Evolutionary conservation across 176 grass and related monocot species (phyloP), one percentile per base, ranked within the genome.

Genomic region (Oryza glaberrima): DNA sequence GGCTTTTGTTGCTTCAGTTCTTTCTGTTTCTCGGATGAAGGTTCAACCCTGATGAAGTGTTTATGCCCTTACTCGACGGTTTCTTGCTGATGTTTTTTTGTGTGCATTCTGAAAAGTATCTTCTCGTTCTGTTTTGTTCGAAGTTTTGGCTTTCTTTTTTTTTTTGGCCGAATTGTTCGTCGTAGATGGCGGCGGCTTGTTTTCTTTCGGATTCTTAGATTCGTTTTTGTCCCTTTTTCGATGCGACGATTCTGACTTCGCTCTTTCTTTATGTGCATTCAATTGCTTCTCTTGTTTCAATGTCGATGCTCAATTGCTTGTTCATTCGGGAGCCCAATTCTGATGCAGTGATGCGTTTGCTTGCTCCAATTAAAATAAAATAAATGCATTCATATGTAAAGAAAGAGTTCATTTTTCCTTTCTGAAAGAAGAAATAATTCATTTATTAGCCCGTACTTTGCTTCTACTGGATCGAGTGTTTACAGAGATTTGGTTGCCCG

Each of bases 381-480:
- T 16, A 15, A 56, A 25, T 48, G n/a, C 41, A 35, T n/a, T 48
- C 6, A 11, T 69, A 11, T 7, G 12, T 14, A 47, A 72, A 72
- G 0, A 46, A 72, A 26, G 11, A 47, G 14, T 47, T 22, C 20
- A 11, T 72, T 22, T 68, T 74, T 49, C 45, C 6, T 65, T 6
- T 34, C 76, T 36, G 28, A 26, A 23, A 51, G 20, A 20, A 56
- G 76, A 84, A 54, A 11, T 11, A 78, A 23, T 74, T 61, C 64
- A 6, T 20, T 41, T 75, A 3, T 20, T 49, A 61, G 34, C 10
- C 15, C 14, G 11, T 40, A 13, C 67, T 77, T 86, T 77, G 44
- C 17, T 82, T 90, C 54, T 86, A 9, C 20, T 86, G 54, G 78
- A 56, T 72, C 3, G 4, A 70, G 68, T 16, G 19, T 83, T 77